Conservation (phyloP, 2,329 filamentous ascomycete genomes). For the Colletotrichum simmondsii region DNA sequence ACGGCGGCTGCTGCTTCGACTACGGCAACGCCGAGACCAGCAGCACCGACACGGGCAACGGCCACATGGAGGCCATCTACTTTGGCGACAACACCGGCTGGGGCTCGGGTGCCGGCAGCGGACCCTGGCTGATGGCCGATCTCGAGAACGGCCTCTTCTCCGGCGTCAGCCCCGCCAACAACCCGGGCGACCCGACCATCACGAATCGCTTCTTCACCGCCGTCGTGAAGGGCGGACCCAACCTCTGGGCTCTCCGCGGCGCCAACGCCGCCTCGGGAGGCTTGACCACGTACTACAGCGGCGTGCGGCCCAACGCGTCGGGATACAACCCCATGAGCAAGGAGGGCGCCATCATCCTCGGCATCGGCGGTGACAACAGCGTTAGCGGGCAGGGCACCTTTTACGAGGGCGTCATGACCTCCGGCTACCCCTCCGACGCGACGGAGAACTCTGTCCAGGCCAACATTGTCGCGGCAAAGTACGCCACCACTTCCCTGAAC, state of each 20-base stretch:
- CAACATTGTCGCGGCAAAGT: constrained; percentile 69
- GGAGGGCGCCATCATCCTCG: constrained; percentile 74
- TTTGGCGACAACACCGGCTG: constrained; percentile 65
- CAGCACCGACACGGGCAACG: constrained; percentile 65
- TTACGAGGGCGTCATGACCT: constrained; percentile 74
- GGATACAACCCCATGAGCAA: constrained; percentile 74
- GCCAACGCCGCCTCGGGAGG: constrained; percentile 64
- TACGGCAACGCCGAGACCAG: constrained; percentile 68
- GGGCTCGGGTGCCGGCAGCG: constrained; percentile 67
- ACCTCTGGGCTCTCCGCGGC: constrained; percentile 70
- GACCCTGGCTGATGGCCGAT: constrained; percentile 77
- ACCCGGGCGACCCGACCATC: constrained; percentile 63
- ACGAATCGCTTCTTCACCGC: constrained; percentile 67
- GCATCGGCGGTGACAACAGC: constrained; percentile 77
- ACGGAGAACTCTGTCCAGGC: constrained; percentile 69
- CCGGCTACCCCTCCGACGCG: constrained; percentile 68
- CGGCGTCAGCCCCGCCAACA: constrained; percentile 56
- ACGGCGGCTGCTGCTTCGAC: constrained; percentile 66
- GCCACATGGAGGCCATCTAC: constrained; percentile 78
- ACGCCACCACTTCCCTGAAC: constrained; percentile 58
- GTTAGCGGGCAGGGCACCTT: constrained; percentile 69
- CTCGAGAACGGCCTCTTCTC: constrained; percentile 76
- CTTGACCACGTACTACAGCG: constrained; percentile 69
- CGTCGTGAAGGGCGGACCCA: constrained; percentile 64
- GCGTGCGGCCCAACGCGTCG: constrained; percentile 58